These are phyloP conservation scores for Haematococcus sp. DNA, from an alignment of 139 green algal species.

Conservation along the genomic window DNA sequence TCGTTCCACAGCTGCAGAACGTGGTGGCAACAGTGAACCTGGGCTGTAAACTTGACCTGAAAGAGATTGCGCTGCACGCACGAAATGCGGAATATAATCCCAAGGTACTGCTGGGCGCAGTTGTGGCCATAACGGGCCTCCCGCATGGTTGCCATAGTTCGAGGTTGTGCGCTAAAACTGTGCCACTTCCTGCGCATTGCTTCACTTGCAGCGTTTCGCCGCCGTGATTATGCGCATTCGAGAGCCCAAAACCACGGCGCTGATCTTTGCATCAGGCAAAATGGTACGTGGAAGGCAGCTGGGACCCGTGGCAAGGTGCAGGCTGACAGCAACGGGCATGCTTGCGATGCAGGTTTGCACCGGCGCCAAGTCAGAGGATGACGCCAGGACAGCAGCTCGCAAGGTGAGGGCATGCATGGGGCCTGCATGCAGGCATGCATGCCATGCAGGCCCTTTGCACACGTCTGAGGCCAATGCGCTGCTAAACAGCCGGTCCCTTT, in stretches of 20 bases:
- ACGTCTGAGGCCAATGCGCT: too few relatives aligned
- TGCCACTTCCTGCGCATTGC: neutral
- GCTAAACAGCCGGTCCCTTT: neutral
- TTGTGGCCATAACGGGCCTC: too few relatives aligned
- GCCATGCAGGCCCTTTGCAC: neutral
- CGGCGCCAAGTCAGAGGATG: conserved; percentile 87
- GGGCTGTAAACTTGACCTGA: conserved; percentile 91
- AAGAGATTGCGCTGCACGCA: conserved; percentile 93
- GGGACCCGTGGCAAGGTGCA: neutral
- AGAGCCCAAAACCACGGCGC: conserved; percentile 96
- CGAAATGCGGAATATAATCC: conserved; percentile 99
- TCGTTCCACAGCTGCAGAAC: conserved; percentile 91
- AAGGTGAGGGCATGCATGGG: conserved; percentile 14
- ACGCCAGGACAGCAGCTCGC: conserved; percentile 31
- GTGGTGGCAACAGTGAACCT: conserved; percentile 97
- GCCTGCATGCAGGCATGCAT: neutral
- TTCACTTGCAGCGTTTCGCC: conserved; percentile 84
- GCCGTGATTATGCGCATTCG: conserved; percentile 99
- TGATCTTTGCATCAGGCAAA: conserved; percentile 98
- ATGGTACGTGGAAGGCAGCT: conserved; percentile 76
- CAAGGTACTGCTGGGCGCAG: conserved; percentile 75
- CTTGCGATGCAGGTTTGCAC: conserved; percentile 67
- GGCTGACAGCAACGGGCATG: neutral
- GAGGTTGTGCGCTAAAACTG: neutral
- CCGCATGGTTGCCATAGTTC: too few relatives aligned